Conservation (phyloP, 495 filamentous ascomycete genomes). For the Letharia columbiana region DNA sequence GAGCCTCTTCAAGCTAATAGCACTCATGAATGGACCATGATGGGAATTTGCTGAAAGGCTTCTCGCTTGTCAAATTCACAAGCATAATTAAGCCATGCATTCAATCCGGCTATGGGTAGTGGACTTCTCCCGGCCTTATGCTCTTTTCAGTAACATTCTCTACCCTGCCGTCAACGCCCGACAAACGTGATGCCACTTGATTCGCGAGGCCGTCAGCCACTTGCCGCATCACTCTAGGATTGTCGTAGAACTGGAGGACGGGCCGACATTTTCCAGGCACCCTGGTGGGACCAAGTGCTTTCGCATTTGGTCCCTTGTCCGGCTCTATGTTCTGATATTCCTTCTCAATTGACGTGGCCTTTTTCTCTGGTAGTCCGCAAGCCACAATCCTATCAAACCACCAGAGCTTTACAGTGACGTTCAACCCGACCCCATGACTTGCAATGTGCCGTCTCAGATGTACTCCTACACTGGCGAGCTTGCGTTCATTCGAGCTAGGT, state of each 20-base stretch:
- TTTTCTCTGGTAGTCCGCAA: constrained; percentile 74
- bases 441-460: constrained; percentile 77
- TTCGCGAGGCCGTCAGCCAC: constrained; percentile 2
- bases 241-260: neutral
- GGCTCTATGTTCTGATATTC: constrained; percentile 8
- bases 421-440: constrained; percentile 81
- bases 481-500: constrained; percentile 36
- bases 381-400: constrained; percentile 77
- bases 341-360: constrained; percentile 59
- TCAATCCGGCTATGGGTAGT: no score
- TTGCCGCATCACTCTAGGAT: neutral
- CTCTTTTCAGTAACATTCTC: neutral
- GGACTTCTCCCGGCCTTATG: neutral
- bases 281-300: neutral
- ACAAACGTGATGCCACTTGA: constrained; percentile 2
- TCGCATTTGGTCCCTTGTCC: neutral
- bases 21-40: neutral
- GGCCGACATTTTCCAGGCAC: neutral
- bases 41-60: neutral
- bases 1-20: neutral
- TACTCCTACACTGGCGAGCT: constrained; percentile 85
- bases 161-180: neutral
- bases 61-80: neutral
- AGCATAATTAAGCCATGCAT: neutral
- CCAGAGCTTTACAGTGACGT: constrained; percentile 57